These are phyloP conservation scores for Rubroboletus pulcherrimus DNA, from an alignment of 768 basidiomycete species.

Conservation along the genomic window DNA sequence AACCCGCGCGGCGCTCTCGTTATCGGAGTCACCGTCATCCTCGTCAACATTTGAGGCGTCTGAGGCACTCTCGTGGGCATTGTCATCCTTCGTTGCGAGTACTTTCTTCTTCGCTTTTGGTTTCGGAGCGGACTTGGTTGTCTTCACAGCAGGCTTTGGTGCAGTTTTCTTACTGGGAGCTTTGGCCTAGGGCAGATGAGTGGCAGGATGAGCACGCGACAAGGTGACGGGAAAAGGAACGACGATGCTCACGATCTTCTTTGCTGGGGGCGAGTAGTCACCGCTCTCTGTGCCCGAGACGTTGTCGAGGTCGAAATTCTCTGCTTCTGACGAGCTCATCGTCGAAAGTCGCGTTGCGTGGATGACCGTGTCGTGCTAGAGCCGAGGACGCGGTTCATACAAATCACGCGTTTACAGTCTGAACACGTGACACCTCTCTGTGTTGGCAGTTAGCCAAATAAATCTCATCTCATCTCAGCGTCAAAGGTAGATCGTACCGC, in stretches of 20 bases:
- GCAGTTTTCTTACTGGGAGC: constrained; percentile 40
- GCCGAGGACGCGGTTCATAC: not conserved
- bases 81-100: constrained; percentile 61
- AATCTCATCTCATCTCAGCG: too few relatives aligned
- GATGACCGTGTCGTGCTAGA: not conserved
- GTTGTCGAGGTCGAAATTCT: constrained; percentile 61
- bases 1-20: constrained; percentile 33
- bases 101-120: constrained; percentile 70
- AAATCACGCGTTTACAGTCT: constrained; percentile 10
- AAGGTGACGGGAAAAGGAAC: not conserved
- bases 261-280: constrained; percentile 56
- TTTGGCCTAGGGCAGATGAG: constrained; percentile 24
- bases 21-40: constrained; percentile 36
- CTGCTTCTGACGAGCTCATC: constrained; percentile 76
- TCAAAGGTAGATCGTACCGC: too few relatives aligned
- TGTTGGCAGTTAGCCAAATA: too few relatives aligned
- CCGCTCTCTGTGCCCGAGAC: constrained; percentile 64
- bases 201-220: constrained; percentile 15
- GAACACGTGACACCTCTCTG: constrained; percentile 13
- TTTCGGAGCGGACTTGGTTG: constrained; percentile 44
- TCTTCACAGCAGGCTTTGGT: constrained; percentile 40
- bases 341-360: constrained; percentile 15
- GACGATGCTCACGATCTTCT: constrained; percentile 40
- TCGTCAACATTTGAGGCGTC: constrained; percentile 42
- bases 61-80: constrained; percentile 47